Conservation (phyloP, 1,139 yeast genomes). For the Candida glucosophila region DNA sequence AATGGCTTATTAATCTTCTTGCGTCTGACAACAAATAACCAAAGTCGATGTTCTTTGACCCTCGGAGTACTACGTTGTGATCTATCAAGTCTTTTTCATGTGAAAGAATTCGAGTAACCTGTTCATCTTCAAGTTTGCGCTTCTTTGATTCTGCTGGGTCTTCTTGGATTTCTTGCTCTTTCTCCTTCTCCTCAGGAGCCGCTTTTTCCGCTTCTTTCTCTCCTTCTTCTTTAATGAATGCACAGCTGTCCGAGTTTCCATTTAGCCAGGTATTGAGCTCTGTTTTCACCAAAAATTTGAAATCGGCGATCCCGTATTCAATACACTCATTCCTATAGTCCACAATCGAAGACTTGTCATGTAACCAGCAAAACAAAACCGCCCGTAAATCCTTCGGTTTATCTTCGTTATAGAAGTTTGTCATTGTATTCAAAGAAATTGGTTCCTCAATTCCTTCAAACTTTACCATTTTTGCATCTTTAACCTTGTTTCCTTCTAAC, state of each 20-base stretch:
- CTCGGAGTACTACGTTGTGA: conserved; percentile 76
- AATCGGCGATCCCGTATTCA: conserved; percentile 53
- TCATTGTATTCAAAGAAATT: conserved; percentile 31
- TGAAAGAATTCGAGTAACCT: conserved; percentile 41
- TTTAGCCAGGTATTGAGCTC: conserved; percentile 76
- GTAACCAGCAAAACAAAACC: conserved; percentile 74
- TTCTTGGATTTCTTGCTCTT: conserved; percentile 18
- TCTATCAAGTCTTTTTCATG: conserved; percentile 65
- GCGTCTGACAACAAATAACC: conserved; percentile 69
- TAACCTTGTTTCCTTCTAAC: conserved; percentile 18
- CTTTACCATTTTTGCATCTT: conserved; percentile 28
- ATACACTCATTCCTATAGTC: conserved; percentile 76
- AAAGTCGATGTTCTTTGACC: conserved; percentile 67
- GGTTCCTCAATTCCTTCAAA: conserved; percentile 16
- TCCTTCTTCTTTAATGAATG: conserved; percentile 33
- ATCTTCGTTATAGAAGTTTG: conserved; percentile 52
- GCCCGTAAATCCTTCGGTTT: conserved; percentile 46
- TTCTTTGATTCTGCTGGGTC: conserved; percentile 12
- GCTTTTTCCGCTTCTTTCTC: conserved; percentile 5
- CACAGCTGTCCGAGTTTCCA: conserved; percentile 54
- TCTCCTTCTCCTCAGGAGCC: conserved; percentile 19
- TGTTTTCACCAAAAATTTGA: conserved; percentile 79
- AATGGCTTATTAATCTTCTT: conserved; percentile 47
- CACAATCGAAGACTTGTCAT: conserved; percentile 67
- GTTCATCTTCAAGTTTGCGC: conserved; percentile 42